Evolutionary conservation across 1,284 basidiomycete species (phyloP).

Genomic region (Cutaneotrichosporon mucoides): DNA sequence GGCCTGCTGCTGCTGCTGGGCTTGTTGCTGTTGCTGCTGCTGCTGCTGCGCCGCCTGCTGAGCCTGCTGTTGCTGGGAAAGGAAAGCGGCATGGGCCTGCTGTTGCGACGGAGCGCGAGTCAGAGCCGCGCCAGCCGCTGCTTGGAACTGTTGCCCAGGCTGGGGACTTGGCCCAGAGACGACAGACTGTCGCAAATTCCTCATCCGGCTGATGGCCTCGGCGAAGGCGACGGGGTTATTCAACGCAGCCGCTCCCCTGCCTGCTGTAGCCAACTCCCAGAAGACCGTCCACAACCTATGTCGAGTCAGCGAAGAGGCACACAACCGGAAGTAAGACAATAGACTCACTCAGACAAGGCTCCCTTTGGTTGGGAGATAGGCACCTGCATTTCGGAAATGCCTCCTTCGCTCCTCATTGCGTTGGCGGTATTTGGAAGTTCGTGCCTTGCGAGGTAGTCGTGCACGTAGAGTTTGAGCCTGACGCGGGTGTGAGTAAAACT

Average conservation of each 20-base stretch:
- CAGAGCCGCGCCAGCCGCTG: constrained; percentile 13
- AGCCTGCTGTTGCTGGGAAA: constrained; percentile 15
- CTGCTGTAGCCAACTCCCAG: constrained; percentile 49
- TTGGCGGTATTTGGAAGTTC: constrained; percentile 36
- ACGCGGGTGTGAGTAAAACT: constrained; percentile 10
- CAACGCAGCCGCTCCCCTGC: constrained; percentile 42
- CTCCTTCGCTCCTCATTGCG: constrained; percentile 42
- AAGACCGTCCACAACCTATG: constrained; percentile 50
- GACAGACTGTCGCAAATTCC: constrained; percentile 14
- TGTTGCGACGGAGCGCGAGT: constrained; percentile 7
- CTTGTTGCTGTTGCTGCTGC: constrained; percentile 14
- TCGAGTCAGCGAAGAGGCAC: constrained; percentile 1
- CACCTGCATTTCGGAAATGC: constrained; percentile 37
- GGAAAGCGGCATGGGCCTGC: neutral
- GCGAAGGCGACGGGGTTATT: constrained; percentile 39
- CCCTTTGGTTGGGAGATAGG: constrained; percentile 49
- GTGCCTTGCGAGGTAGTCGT: constrained; percentile 46
- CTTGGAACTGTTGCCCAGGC: constrained; percentile 15
- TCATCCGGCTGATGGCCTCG: constrained; percentile 38
- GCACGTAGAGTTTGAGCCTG: constrained; percentile 45
- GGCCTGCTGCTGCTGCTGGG: constrained; percentile 18
- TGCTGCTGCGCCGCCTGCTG: constrained; percentile 1
- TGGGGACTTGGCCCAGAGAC: constrained; percentile 10
- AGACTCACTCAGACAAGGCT: constrained; percentile 48
- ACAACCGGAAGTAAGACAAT: no score